Conservation (phyloP, 2,329 filamentous ascomycete genomes). For the Pseudogymnoascus pannorum region DNA sequence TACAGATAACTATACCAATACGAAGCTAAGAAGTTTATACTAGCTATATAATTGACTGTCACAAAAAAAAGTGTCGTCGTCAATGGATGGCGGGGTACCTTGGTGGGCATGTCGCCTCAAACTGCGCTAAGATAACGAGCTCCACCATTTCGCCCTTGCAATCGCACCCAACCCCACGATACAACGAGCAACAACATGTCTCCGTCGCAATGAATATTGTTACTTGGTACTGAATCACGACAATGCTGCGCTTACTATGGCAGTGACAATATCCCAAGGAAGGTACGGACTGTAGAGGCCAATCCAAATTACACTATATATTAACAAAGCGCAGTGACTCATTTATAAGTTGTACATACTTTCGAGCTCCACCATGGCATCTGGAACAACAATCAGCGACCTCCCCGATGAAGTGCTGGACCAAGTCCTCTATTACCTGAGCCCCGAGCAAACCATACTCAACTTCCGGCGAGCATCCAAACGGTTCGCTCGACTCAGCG, state of each 20-base stretch:
- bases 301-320: not conserved
- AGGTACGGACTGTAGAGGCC: not conserved
- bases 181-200: not conserved
- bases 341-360: conserved; percentile 2
- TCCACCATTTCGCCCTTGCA: not conserved
- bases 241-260: not conserved
- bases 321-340: not conserved
- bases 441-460: conserved; percentile 46
- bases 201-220: not conserved
- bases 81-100: conserved; percentile 7
- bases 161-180: not conserved
- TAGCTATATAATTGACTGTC: no score
- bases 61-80: not conserved
- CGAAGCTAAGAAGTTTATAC: not conserved
- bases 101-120: not conserved
- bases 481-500: conserved; percentile 57
- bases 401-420: conserved; percentile 78
- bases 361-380: conserved; percentile 7
- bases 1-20: not conserved
- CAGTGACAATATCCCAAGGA: not conserved
- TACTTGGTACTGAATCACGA: not conserved
- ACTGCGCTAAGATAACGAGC: conserved; percentile 1
- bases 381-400: not conserved
- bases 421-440: conserved; percentile 60
- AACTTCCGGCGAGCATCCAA: conserved; percentile 49